These are phyloP conservation scores for Lyophyllum atratum DNA, from an alignment of 768 basidiomycete species.

Conservation along the genomic window DNA sequence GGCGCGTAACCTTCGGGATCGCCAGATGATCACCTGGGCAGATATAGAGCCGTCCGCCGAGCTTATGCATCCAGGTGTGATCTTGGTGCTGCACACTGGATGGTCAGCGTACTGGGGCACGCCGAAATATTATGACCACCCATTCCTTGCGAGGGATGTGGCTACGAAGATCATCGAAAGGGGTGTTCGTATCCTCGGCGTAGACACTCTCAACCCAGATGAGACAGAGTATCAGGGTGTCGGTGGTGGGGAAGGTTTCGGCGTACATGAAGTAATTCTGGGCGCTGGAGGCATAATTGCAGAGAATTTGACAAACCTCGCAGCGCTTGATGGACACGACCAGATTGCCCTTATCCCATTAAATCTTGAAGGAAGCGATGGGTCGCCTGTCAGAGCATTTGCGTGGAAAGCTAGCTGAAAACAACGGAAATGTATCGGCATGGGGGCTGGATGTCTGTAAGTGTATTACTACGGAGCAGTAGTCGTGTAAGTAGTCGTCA, in stretches of 20 bases:
- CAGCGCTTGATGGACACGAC: constrained; percentile 31
- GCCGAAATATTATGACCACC: constrained; percentile 58
- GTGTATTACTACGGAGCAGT: no score
- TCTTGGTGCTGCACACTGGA: constrained; percentile 64
- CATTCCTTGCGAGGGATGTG: constrained; percentile 57
- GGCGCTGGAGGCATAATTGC: constrained; percentile 64
- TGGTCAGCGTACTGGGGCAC: constrained; percentile 63
- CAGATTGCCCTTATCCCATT: constrained; percentile 61
- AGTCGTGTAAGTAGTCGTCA: no score
- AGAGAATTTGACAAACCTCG: constrained; percentile 68
- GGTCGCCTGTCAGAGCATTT: constrained; percentile 71
- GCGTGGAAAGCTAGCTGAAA: constrained; percentile 42
- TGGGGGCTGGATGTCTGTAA: not conserved
- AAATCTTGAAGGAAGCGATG: constrained; percentile 59
- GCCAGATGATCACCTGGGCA: constrained; percentile 59
- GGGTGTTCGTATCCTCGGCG: constrained; percentile 60
- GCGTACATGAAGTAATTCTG: constrained; percentile 62
- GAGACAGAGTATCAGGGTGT: constrained; percentile 47
- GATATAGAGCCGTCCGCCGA: constrained; percentile 40
- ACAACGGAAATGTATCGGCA: not conserved
- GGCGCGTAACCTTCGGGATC: constrained; percentile 18
- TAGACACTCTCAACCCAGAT: constrained; percentile 71
- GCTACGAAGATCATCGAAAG: constrained; percentile 48
- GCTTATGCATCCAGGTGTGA: constrained; percentile 38
- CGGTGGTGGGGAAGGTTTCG: constrained; percentile 42